phyloP scores from a whole-genome alignment of 75 land plant species.

The Cryptomeria japonica region DNA sequence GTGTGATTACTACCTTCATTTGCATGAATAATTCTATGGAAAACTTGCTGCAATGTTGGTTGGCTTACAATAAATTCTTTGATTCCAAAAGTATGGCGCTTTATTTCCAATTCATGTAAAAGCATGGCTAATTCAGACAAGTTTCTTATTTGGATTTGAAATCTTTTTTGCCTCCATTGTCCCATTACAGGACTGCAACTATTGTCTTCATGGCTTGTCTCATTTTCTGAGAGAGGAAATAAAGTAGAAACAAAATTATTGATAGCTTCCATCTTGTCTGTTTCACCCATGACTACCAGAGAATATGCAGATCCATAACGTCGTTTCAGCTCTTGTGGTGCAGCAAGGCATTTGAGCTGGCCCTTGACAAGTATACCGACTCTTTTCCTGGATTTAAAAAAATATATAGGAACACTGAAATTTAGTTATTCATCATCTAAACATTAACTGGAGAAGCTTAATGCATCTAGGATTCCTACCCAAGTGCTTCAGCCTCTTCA shows the following conservation, averaged over 20 bases:
- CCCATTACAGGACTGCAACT: slow-evolving; percentile 10
- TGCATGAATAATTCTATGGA: slow-evolving; percentile 20
- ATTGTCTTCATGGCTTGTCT: slow-evolving; percentile 9
- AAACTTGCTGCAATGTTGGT: slow-evolving; percentile 38
- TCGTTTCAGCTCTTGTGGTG: slow-evolving; percentile 30
- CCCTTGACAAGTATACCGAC: slow-evolving; percentile 32
- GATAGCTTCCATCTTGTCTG: slow-evolving; percentile 27
- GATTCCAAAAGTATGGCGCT: slow-evolving; percentile 24
- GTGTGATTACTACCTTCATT: background rate
- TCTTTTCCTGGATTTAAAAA: slow-evolving; percentile 27
- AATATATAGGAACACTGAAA: background rate
- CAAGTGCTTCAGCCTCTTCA: slow-evolving; percentile 34
- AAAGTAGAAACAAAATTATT: slow-evolving; percentile 21
- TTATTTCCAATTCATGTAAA: slow-evolving; percentile 31
- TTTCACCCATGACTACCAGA: slow-evolving; percentile 26
- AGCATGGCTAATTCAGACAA: slow-evolving; percentile 29
- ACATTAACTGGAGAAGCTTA: background rate
- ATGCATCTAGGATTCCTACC: slow-evolving; percentile 19
- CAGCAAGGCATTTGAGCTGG: slow-evolving; percentile 33
- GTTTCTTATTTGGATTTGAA: slow-evolving; percentile 26
- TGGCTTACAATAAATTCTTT: slow-evolving; percentile 38
- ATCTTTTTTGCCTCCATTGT: slow-evolving; percentile 24
- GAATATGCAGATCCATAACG: slow-evolving; percentile 33
- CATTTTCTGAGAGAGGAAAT: slow-evolving; percentile 14
- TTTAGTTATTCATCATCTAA: background rate